phyloP scores from a whole-genome alignment of 176 grass and related monocot genomes.

The Aegilops bicornis region DNA sequence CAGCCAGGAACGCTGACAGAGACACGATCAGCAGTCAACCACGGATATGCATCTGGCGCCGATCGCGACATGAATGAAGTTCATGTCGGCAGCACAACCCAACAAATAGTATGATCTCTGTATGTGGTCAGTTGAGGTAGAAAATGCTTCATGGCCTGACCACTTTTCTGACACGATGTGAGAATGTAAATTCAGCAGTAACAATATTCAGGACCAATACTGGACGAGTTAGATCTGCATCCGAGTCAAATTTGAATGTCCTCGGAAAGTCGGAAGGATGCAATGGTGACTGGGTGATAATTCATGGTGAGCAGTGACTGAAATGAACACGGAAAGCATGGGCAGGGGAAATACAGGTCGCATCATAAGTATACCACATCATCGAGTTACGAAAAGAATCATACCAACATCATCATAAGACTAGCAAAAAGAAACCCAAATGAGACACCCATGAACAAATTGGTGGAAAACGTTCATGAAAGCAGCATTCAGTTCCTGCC shows the following conservation, averaged over 20 bases:
- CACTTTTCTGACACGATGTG: not conserved
- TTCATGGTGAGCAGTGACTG: not conserved
- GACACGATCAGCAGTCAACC: not conserved
- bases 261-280: not conserved
- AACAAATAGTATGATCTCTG: not conserved
- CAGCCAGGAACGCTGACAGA: not conserved
- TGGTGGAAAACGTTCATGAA: too few species aligned
- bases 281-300: not conserved
- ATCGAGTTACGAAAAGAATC: slow-evolving; percentile 43
- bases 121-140: not conserved
- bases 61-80: not conserved
- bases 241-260: not conserved
- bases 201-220: too few species aligned
- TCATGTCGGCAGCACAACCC: not conserved
- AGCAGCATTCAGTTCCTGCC: too few species aligned
- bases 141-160: not conserved
- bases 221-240: not conserved
- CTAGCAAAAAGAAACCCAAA: too few species aligned
- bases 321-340: not conserved
- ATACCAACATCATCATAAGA: not conserved
- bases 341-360: slow-evolving; percentile 4
- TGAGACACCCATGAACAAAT: too few species aligned
- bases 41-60: not conserved
- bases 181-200: too few species aligned
- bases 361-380: slow-evolving; percentile 13